phyloP scores from a whole-genome alignment of 2,329 filamentous ascomycete genomes.

The Botryotinia convoluta region DNA sequence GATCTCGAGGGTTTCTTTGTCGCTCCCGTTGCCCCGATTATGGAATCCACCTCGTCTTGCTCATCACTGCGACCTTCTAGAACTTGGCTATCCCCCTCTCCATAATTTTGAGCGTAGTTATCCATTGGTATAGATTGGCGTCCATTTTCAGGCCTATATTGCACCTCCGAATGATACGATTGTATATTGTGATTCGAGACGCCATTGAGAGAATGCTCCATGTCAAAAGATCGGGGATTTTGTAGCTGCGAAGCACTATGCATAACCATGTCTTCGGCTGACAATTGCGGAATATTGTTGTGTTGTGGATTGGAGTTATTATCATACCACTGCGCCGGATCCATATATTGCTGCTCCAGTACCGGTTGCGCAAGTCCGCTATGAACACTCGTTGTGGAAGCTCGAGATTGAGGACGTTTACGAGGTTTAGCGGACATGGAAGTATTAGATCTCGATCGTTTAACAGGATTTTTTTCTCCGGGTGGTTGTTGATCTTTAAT shows the following conservation, averaged over 20 bases:
- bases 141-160: slow-evolving; percentile 39
- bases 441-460: slow-evolving; percentile 47
- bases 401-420: slow-evolving; percentile 47
- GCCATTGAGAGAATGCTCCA: slow-evolving; percentile 50
- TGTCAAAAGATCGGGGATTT: slow-evolving; percentile 47
- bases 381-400: slow-evolving; percentile 48
- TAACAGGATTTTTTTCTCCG: slow-evolving; percentile 39
- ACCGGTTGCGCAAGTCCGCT: slow-evolving; percentile 36
- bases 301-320: slow-evolving; percentile 33
- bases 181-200: slow-evolving; percentile 45
- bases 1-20: slow-evolving; percentile 61
- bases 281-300: slow-evolving; percentile 43
- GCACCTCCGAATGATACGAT: slow-evolving; percentile 44
- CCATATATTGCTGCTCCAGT: slow-evolving; percentile 35
- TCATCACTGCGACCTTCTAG: slow-evolving; percentile 55
- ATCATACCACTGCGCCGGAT: slow-evolving; percentile 38
- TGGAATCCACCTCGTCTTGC: slow-evolving; percentile 55
- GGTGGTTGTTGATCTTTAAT: slow-evolving; percentile 34
- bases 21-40: slow-evolving; percentile 45
- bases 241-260: slow-evolving; percentile 57
- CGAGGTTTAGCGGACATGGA: slow-evolving; percentile 43
- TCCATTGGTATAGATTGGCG: slow-evolving; percentile 56
- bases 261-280: slow-evolving; percentile 58
- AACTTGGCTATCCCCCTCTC: slow-evolving; percentile 58
- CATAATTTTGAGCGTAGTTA: slow-evolving; percentile 54